Base-by-base conservation (phyloP, 1,284 basidiomycete species). In the Porodaedalea pini region DNA sequence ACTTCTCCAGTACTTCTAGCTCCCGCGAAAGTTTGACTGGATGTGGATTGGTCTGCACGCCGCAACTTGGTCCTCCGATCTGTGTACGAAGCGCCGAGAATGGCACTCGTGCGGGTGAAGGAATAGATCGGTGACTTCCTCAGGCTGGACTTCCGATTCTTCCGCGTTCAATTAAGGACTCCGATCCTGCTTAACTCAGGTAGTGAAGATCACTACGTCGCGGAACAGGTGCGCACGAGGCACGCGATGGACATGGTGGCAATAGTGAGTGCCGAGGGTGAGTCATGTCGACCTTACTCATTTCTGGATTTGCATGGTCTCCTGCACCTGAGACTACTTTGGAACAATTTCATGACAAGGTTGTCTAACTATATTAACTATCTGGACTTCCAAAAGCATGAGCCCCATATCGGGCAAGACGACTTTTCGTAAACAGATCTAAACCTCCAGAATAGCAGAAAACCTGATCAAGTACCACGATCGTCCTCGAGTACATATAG, bases 1-100 rank as follows among this genome's bases (percentile, higher is more conserved):
- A 15, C 19, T 17, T 41, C 3, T 8, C n/a, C 21, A 21, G 17
- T 13, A 10, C 36, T 52, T 40, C 50, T 52, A 52, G 34, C 36
- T 52, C 32, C 50, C 29, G 50, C 50, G 36, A 52, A 52, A 40
- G 13, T 25, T 40, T n/a, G 23, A 5, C 50, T 52, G 11, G n/a
- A 52, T 52, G 23, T 21, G 36, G 50, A 13, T 40, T 21, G 25
- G 34, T 40, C 39, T 40, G 34, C n/a, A 6, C 19, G n/a, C n/a
- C 23, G 25, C 19, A 3, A 41, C 40, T 17, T 17, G 40, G 23
- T 37, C 36, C 37, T 36, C 27, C 51, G 51, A 47, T 32, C 45
- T 31, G 45, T 27, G 23, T 23, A 45, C 11, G n/a, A 15, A 41
- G 15, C 3, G 25, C 44, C 21, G 19, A 27, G 13, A 45, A 27